These are phyloP conservation scores for Aspergillus ochraceus DNA, from an alignment of 2,329 filamentous ascomycete genomes.

Conservation along the genomic window DNA sequence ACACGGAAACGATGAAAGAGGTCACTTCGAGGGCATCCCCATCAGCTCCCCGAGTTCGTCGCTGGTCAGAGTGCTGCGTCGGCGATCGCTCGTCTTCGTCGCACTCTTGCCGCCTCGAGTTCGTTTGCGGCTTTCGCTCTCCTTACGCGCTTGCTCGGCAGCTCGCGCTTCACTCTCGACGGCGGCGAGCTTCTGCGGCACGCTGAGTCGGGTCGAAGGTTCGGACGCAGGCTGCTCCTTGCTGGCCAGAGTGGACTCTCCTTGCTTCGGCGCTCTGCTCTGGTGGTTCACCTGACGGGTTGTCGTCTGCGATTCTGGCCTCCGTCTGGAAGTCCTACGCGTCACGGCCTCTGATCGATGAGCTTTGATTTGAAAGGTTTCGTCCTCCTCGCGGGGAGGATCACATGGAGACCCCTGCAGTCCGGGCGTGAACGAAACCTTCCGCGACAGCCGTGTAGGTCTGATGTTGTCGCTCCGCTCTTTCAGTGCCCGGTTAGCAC, in stretches of 20 bases:
- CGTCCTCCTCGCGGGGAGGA: constrained; percentile 30
- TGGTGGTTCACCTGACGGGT: constrained; percentile 13
- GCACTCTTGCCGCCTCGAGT: constrained; percentile 30
- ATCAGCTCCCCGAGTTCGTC: constrained; percentile 46
- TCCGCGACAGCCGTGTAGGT: constrained; percentile 32
- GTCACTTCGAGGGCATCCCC: constrained; percentile 25
- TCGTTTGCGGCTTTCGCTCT: constrained; percentile 37
- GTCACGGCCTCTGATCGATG: constrained; percentile 32
- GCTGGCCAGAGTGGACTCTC: background rate
- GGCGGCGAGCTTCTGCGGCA: constrained; percentile 45
- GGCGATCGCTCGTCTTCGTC: constrained; percentile 30
- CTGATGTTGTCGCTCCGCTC: constrained; percentile 39
- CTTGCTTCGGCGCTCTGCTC: background rate
- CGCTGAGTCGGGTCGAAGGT: constrained; percentile 30
- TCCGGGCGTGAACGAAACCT: constrained; percentile 40
- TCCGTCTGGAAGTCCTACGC: constrained; percentile 28
- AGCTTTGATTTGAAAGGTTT: constrained; percentile 35
- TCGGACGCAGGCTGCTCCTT: constrained; percentile 14
- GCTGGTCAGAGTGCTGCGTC: constrained; percentile 47
- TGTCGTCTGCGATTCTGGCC: constrained; percentile 28
- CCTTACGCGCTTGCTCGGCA: constrained; percentile 35
- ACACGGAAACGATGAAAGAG: background rate
- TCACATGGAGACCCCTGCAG: constrained; percentile 29
- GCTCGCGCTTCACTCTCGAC: constrained; percentile 45
- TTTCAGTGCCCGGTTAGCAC: constrained; percentile 31